These are phyloP conservation scores for Xylogone sp. DNA, from an alignment of 2,329 filamentous ascomycete species.

Conservation along the genomic window DNA sequence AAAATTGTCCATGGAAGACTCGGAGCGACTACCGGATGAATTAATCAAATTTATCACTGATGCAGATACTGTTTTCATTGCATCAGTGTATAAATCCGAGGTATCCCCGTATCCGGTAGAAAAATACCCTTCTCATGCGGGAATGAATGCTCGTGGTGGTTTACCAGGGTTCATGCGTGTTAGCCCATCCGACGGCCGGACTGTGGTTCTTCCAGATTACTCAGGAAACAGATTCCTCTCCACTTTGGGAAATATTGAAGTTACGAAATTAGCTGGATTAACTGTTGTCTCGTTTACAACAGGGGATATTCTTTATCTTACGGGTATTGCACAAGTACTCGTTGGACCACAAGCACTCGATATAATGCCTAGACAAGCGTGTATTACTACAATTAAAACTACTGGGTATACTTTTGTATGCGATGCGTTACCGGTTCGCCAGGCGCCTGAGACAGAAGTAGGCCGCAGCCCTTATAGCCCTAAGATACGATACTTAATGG, in stretches of 20 bases:
- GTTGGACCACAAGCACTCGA: constrained; percentile 1
- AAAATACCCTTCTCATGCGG: constrained; percentile 14
- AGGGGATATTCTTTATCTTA: constrained; percentile 21
- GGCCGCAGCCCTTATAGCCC: constrained; percentile 20
- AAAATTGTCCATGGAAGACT: not conserved
- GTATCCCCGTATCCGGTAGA: not conserved
- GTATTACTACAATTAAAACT: constrained; percentile 10
- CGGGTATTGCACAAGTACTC: constrained; percentile 16
- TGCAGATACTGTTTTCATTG: constrained; percentile 1
- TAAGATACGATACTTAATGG: constrained; percentile 15
- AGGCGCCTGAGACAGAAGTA: constrained; percentile 11
- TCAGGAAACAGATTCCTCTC: constrained; percentile 16
- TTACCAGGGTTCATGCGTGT: constrained; percentile 17
- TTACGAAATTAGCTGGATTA: constrained; percentile 14
- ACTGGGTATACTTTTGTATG: constrained; percentile 14
- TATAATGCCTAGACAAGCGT: constrained; percentile 13
- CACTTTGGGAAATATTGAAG: constrained; percentile 15
- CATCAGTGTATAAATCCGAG: not conserved
- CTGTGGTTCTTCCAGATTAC: constrained; percentile 16
- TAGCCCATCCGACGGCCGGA: constrained; percentile 12
- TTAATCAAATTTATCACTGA: not conserved
- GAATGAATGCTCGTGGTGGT: constrained; percentile 19
- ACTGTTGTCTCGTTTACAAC: constrained; percentile 20
- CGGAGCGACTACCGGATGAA: not conserved
- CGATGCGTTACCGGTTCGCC: constrained; percentile 15